A percentile compares a stretch with the other conserved stretches of the same genome.
phyloP scores from a whole-genome alignment of 208 protist species.

The Trypanosoma conorhini region DNA sequence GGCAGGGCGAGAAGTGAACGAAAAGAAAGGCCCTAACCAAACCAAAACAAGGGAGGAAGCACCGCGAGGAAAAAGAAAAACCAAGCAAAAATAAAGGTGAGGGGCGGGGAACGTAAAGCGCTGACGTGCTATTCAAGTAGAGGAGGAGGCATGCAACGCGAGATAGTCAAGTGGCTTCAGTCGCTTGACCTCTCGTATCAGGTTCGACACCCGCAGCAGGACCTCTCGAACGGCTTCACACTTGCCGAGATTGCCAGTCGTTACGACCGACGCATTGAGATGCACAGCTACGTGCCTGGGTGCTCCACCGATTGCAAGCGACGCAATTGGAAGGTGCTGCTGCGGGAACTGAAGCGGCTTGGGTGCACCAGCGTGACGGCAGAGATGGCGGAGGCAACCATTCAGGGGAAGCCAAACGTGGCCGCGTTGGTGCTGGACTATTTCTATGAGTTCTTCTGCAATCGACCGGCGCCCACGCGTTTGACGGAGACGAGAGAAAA shows the following conservation, averaged over 20 bases:
- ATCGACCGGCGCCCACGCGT: slow-evolving; percentile 37
- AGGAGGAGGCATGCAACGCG: slow-evolving; percentile 69
- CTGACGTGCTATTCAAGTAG: not conserved
- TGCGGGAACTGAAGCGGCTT: slow-evolving; percentile 49
- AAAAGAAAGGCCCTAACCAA: not conserved
- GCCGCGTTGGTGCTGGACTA: slow-evolving; percentile 60
- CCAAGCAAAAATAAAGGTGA: no score
- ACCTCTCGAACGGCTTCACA: slow-evolving; percentile 94
- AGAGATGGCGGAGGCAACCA: slow-evolving; percentile 59
- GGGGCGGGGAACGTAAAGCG: not conserved
- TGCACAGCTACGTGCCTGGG: slow-evolving; percentile 89
- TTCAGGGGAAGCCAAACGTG: slow-evolving; percentile 58
- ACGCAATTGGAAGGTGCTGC: slow-evolving; percentile 88
- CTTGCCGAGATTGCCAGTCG: slow-evolving; percentile 93
- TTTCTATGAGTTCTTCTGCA: slow-evolving; percentile 83
- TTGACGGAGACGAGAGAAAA: not conserved
- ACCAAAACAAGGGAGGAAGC: not conserved
- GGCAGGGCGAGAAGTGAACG: no score
- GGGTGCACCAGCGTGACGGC: slow-evolving; percentile 45
- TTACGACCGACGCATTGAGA: slow-evolving; percentile 75
- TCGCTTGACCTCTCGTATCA: slow-evolving; percentile 90
- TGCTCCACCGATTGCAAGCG: slow-evolving; percentile 70
- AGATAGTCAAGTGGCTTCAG: slow-evolving; percentile 97
- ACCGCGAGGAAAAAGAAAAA: not conserved
- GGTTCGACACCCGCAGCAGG: slow-evolving; percentile 92